These are phyloP conservation scores for Yamadazyma pseudoaaseri DNA, from an alignment of 1,139 yeast genomes.

Conservation along the genomic window DNA sequence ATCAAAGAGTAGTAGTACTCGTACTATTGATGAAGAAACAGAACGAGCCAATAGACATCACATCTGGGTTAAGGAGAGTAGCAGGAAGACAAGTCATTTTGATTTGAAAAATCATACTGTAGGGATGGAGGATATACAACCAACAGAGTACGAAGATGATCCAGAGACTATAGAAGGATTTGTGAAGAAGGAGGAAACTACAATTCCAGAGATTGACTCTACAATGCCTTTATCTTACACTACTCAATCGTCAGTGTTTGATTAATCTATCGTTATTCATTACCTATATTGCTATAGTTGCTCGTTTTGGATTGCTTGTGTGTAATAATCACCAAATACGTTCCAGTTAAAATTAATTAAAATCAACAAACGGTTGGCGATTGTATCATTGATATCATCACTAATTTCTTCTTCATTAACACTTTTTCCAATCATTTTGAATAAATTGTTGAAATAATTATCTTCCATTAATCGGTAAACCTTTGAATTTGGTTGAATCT, in stretches of 20 bases:
- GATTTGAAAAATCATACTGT: no score
- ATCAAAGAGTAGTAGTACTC: neutral
- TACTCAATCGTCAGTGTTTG: no score
- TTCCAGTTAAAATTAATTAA: constrained; percentile 71
- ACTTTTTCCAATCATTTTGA: constrained; percentile 21
- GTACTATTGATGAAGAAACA: no score
- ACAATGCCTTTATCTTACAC: no score
- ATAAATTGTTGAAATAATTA: constrained; percentile 55
- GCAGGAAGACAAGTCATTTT: no score
- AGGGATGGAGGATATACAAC: no score
- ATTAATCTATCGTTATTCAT: constrained; percentile 4
- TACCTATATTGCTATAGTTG: constrained; percentile 1
- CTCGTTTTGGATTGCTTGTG: neutral
- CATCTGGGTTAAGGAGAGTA: no score
- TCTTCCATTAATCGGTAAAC: constrained; percentile 78
- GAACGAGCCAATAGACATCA: no score
- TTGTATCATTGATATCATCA: constrained; percentile 36
- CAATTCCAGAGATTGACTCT: no score
- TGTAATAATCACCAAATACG: constrained; percentile 61
- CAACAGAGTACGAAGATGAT: no score
- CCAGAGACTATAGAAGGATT: no score
- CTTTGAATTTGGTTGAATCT: constrained; percentile 80
- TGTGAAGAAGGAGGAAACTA: no score
- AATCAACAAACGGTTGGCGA: constrained; percentile 54
- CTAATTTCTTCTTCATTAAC: constrained; percentile 18